Base-by-base conservation (phyloP, 75 land plant species). In the Larix kaempferi region DNA sequence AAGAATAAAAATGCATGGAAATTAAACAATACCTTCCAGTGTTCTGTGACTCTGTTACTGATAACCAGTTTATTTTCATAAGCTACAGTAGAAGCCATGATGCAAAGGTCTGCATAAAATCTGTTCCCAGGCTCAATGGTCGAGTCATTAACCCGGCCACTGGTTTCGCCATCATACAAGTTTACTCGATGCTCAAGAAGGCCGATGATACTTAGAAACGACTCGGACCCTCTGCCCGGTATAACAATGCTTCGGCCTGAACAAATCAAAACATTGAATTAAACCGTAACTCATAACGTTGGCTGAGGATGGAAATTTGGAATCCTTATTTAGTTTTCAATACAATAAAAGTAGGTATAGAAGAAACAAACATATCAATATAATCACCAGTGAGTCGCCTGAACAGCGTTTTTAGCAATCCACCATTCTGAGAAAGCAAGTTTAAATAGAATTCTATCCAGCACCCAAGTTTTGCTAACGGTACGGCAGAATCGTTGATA, bases 11-110 rank as follows among this genome's bases (percentile, higher is more conserved):
- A 5, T 5, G 6, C 49, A 44, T 44, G 49, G 49, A 44, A 44
- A 44, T 5, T 44, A 44, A 44, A 12, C 35, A 25, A 1, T 63
- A 63, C 66, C 66, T 63, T 27, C 66, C 66, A 63, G 17, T 13
- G 39, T 26, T 44, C 0, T 22, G 39, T 73, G 66, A 85, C 78
- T 6, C 15, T 54, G 2, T 39, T 62, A 5, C 81, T 65, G 0
- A 85, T 76, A 73, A 57, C 65, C 5, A 63, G 26, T 2, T 29
- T 1, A 11, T 63, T 26, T 63, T 27, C 66, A 63, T 63, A 63
- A 13, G 11, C 37, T 63, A 63, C 5, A 16, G 66, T 63, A 2
- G 66, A 63, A 63, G 66, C 37, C 66, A 63, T 29, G 26, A 26
- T 3, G 13, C 35, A 63, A 63, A 63, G 26, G 29, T 27, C 66